phyloP scores from a whole-genome alignment of 228 moss, liverwort and hornwort genomes.

The Sphagnum fallax region DNA sequence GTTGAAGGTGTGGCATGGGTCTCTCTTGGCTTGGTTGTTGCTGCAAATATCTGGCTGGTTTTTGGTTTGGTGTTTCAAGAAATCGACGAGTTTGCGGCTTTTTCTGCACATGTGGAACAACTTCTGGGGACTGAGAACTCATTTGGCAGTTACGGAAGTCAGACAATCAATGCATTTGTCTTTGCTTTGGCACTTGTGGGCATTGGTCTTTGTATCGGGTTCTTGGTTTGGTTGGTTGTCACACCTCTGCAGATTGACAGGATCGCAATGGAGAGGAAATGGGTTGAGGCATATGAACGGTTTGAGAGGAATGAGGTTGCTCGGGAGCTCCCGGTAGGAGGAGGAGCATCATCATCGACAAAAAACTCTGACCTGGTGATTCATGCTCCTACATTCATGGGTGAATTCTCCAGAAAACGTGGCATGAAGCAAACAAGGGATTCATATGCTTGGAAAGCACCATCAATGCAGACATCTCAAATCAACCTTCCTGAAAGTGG shows the following conservation, averaged over 20 bases:
- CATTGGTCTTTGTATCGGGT: slow-evolving; percentile 55
- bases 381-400: no score
- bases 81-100: slow-evolving; percentile 48
- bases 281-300: slow-evolving; percentile 37
- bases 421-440: slow-evolving; percentile 19
- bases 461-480: slow-evolving; percentile 13
- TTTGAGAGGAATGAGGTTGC: slow-evolving; percentile 24
- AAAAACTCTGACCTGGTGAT: no score
- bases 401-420: no score
- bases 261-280: slow-evolving; percentile 43
- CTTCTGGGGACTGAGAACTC: slow-evolving; percentile 52
- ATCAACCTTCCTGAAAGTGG: slow-evolving; percentile 13
- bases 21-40: slow-evolving; percentile 36
- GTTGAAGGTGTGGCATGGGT: slow-evolving; percentile 68
- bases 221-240: slow-evolving; percentile 70
- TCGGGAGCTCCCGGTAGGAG: background rate
- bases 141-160: slow-evolving; percentile 39
- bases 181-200: slow-evolving; percentile 43
- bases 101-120: slow-evolving; percentile 53
- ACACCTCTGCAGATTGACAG: slow-evolving; percentile 50
- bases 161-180: slow-evolving; percentile 45
- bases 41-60: slow-evolving; percentile 64
- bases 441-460: slow-evolving; percentile 13
- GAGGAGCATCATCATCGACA: no score
- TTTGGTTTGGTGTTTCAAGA: slow-evolving; percentile 77